A percentile compares a stretch with the other conserved stretches of the same genome.
Evolutionary conservation across 2,329 filamentous ascomycete species (phyloP).

Genomic region (Fusarium phyllophilum): DNA sequence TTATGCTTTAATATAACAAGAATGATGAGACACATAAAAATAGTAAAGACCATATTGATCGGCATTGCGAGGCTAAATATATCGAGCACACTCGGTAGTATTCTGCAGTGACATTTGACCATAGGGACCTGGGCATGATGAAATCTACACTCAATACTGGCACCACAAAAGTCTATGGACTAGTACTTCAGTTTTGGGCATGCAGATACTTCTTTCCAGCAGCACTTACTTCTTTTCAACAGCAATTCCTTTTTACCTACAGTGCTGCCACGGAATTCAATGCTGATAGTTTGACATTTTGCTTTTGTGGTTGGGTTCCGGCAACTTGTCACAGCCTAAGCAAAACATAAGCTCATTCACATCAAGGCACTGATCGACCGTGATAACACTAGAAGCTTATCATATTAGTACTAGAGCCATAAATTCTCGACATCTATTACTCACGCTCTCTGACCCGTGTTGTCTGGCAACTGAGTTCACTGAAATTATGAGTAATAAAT

Average conservation of each 20-base stretch:
- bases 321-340: not conserved
- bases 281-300: not conserved
- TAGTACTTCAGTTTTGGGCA: not conserved
- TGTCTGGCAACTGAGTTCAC: too few relatives aligned
- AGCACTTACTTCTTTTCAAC: not conserved
- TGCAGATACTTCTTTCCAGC: not conserved
- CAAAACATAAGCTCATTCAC: not conserved
- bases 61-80: too few relatives aligned
- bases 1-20: not conserved
- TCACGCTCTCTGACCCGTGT: not conserved
- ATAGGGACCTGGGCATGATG: too few relatives aligned
- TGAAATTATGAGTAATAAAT: too few relatives aligned
- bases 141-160: not conserved
- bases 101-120: not conserved
- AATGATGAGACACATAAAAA: too few relatives aligned
- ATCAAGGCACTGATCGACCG: not conserved
- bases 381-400: not conserved
- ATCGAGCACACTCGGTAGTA: not conserved
- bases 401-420: not conserved
- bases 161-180: not conserved
- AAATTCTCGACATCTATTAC: not conserved
- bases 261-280: too few relatives aligned
- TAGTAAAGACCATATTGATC: not conserved
- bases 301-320: not conserved
- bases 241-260: not conserved